Percentiles rank a stretch among this genome's conserved stretches.
Evolutionary conservation across 129 eudicot genomes (phyloP).

Genomic region (Tagetes patula): DNA sequence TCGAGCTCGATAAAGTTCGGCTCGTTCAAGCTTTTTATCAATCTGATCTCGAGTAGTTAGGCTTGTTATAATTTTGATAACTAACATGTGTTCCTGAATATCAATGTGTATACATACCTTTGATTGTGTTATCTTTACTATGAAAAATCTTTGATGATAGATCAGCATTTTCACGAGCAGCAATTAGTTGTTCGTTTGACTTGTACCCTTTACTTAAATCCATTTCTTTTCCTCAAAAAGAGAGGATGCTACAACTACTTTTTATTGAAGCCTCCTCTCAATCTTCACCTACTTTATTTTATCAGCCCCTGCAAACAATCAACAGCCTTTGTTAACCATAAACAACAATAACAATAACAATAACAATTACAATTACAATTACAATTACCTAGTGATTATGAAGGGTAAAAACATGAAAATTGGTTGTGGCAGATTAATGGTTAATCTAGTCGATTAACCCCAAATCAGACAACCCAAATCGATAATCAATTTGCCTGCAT

Average conservation of each 20-base stretch:
- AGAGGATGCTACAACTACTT: conserved; percentile 29
- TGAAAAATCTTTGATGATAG: conserved; percentile 44
- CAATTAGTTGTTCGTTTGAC: conserved; percentile 48
- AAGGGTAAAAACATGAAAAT: conserved; percentile 6
- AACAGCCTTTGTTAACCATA: background rate
- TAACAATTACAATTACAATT: no score
- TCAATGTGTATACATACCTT: conserved; percentile 16
- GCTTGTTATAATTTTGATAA: no score
- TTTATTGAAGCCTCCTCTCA: conserved; percentile 36
- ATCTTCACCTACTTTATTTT: conserved; percentile 2
- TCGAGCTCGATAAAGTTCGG: no score
- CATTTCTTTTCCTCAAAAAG: conserved; percentile 41
- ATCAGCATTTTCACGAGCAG: conserved; percentile 58
- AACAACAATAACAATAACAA: background rate
- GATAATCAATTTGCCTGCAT: background rate
- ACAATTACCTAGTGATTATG: conserved; percentile 20
- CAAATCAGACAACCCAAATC: background rate
- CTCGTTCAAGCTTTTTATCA: no score
- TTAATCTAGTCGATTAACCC: conserved; percentile 29
- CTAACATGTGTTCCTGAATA: no score
- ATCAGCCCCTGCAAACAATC: conserved; percentile 7
- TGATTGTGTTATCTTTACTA: conserved; percentile 30
- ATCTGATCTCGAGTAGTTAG: no score
- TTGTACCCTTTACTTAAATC: conserved; percentile 38
- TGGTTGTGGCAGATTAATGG: conserved; percentile 31